phyloP scores from a whole-genome alignment of 2,329 filamentous ascomycete genomes.

The Septoria petroselini region DNA sequence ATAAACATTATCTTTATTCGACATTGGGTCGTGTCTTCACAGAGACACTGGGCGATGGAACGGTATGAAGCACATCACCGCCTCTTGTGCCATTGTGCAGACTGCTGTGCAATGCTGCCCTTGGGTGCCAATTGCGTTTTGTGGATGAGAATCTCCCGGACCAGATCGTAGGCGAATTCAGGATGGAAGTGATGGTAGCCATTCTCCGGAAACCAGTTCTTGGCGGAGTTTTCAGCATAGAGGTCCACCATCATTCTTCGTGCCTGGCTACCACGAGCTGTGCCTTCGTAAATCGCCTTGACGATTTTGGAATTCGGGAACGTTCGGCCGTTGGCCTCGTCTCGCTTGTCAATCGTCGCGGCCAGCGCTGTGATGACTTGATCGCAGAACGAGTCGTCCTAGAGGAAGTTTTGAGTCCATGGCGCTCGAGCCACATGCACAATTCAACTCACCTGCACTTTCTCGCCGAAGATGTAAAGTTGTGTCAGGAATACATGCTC shows the following conservation, averaged over 20 bases:
- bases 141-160: constrained; percentile 5
- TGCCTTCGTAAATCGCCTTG: constrained; percentile 6
- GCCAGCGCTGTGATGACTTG: constrained; percentile 6
- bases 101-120: not conserved
- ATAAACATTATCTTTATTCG: no score
- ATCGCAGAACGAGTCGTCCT: constrained; percentile 12
- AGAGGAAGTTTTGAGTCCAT: not conserved
- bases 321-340: not conserved
- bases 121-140: not conserved
- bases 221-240: constrained; percentile 1
- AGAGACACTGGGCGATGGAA: no score
- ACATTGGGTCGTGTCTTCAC: no score
- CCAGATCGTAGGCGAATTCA: constrained; percentile 8
- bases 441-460: not conserved
- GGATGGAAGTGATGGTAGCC: constrained; percentile 7
- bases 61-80: not conserved
- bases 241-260: constrained; percentile 8
- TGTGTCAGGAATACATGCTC: constrained; percentile 2
- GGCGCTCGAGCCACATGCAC: not conserved
- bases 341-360: constrained; percentile 3
- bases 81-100: not conserved
- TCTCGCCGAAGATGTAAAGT: constrained; percentile 9
- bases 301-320: constrained; percentile 6
- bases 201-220: not conserved
- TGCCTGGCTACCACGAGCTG: not conserved